Percentiles rank a stretch among this genome's conserved stretches.
Evolutionary conservation across 805 yeast genomes (phyloP).

Genomic region (Hanseniaspora vineae): DNA sequence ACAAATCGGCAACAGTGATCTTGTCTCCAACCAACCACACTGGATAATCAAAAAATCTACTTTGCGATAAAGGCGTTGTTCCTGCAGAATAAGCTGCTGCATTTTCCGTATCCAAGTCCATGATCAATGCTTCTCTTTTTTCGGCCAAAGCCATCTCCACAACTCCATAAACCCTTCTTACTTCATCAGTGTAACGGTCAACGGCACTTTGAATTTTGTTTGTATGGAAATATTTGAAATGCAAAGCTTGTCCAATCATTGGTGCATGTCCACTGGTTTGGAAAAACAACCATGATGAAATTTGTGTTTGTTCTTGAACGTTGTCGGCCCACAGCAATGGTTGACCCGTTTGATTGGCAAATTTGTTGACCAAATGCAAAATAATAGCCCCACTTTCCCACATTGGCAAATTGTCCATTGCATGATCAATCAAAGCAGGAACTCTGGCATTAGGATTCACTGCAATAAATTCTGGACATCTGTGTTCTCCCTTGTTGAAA

Average conservation of each 20-base stretch:
- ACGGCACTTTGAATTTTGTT: conserved; percentile 79
- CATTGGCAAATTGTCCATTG: conserved; percentile 60
- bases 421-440: conserved; percentile 88
- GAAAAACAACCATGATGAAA: conserved; percentile 81
- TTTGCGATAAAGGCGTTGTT: conserved; percentile 72
- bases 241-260: conserved; percentile 96
- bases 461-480: conserved; percentile 88
- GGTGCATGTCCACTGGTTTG: conserved; percentile 97
- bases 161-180: conserved; percentile 84
- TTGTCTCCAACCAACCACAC: conserved; percentile 90
- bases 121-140: conserved; percentile 74
- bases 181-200: conserved; percentile 84
- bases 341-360: conserved; percentile 52
- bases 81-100: conserved; percentile 83
- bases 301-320: conserved; percentile 68
- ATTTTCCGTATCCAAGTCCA: conserved; percentile 80
- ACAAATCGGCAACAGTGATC: conserved; percentile 75
- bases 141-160: conserved; percentile 92
- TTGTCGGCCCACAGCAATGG: conserved; percentile 66
- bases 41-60: conserved; percentile 81
- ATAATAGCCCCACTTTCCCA: conserved; percentile 96
- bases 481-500: conserved; percentile 78
- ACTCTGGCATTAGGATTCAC: conserved; percentile 93
- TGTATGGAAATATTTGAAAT: conserved; percentile 82
- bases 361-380: conserved; percentile 63